These are phyloP conservation scores for Chaetomium olivaceum DNA, from an alignment of 2,329 filamentous ascomycete genomes.

Conservation along the genomic window DNA sequence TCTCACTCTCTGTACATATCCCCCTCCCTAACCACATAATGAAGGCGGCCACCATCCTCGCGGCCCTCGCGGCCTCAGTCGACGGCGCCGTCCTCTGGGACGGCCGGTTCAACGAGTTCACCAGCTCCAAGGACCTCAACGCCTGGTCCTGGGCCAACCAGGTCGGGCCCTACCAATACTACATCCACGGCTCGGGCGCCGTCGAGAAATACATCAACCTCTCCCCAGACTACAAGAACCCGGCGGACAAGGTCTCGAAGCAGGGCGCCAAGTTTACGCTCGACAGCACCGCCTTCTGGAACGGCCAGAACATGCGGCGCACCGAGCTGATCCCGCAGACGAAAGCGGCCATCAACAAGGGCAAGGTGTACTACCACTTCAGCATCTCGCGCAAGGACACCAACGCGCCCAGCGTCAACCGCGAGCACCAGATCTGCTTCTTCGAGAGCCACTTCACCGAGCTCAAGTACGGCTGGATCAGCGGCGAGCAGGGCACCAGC, in stretches of 20 bases:
- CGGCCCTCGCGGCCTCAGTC: conserved; percentile 24
- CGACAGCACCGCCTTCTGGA: conserved; percentile 65
- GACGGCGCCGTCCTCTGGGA: conserved; percentile 53
- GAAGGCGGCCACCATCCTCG: conserved; percentile 25
- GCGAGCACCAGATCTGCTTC: conserved; percentile 66
- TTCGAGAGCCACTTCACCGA: conserved; percentile 75
- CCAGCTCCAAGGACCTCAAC: conserved; percentile 54
- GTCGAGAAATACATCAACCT: conserved; percentile 64
- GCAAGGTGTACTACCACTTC: conserved; percentile 72
- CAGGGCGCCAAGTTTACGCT: conserved; percentile 71
- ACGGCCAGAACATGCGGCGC: conserved; percentile 70
- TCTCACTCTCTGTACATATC: not conserved
- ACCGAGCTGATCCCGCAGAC: conserved; percentile 75
- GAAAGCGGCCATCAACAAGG: conserved; percentile 61
- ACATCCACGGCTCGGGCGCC: conserved; percentile 65
- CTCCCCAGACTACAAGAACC: conserved; percentile 62
- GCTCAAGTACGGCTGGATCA: conserved; percentile 67
- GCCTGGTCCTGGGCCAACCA: conserved; percentile 69
- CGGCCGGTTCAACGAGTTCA: conserved; percentile 64
- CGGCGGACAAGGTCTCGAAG: conserved; percentile 58
- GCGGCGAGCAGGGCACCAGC: conserved; percentile 45
- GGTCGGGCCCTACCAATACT: conserved; percentile 72
- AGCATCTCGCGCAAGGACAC: conserved; percentile 59
- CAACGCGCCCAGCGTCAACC: conserved; percentile 61
- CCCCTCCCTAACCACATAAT: conserved; percentile 18